These are phyloP conservation scores for Fusarium buxicola DNA, from an alignment of 2,329 filamentous ascomycete genomes.

Conservation along the genomic window DNA sequence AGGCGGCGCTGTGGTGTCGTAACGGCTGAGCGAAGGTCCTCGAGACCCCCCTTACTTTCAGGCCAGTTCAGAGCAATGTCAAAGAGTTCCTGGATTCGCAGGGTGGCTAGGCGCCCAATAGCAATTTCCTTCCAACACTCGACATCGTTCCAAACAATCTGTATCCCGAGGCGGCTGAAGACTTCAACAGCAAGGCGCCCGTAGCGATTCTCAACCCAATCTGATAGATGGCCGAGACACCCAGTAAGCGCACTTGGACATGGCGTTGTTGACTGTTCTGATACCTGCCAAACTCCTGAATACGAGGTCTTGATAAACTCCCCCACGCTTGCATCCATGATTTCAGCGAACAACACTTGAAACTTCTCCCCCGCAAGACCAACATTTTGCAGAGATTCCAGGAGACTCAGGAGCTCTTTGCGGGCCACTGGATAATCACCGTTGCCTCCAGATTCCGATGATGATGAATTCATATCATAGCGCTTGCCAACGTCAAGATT, in stretches of 20 bases:
- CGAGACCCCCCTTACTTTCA: conserved; percentile 74
- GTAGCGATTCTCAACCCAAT: conserved; percentile 77
- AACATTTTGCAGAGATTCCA: conserved; percentile 70
- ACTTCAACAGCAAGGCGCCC: conserved; percentile 73
- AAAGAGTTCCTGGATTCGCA: conserved; percentile 79
- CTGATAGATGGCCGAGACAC: conserved; percentile 68
- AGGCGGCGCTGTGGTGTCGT: conserved; percentile 75
- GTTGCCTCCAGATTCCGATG: conserved; percentile 38
- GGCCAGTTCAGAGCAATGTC: conserved; percentile 85
- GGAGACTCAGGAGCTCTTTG: conserved; percentile 64
- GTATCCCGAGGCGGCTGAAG: conserved; percentile 59
- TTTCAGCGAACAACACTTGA: conserved; percentile 77
- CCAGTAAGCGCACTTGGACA: conserved; percentile 56
- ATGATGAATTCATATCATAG: conserved; percentile 21
- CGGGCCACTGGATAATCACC: conserved; percentile 54
- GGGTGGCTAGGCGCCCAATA: conserved; percentile 73
- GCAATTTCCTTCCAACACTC: conserved; percentile 79
- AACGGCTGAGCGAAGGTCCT: conserved; percentile 78
- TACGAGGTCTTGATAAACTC: conserved; percentile 72
- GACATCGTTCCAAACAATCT: conserved; percentile 66
- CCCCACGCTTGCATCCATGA: conserved; percentile 74
- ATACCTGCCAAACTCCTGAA: conserved; percentile 68
- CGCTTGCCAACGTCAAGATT: conserved; percentile 55
- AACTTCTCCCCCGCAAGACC: conserved; percentile 77
- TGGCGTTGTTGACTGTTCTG: conserved; percentile 29